A percentile compares a stretch with the other conserved stretches of the same genome.
Evolutionary conservation across 1,139 yeast genomes (phyloP).

Genomic region (Candida anutae): DNA sequence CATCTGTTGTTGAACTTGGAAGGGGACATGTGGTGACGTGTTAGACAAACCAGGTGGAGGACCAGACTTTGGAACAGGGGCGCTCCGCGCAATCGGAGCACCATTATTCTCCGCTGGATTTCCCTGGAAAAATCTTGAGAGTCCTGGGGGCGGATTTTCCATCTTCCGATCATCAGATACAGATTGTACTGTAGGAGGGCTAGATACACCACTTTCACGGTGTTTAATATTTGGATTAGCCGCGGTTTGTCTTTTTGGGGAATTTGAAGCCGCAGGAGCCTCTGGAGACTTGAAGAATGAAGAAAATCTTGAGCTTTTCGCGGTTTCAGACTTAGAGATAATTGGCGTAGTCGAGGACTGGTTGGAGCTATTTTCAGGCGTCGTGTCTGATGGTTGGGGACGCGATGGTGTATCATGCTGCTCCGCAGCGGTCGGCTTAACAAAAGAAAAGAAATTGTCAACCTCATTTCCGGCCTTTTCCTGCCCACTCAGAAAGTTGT

Average conservation of each 20-base stretch:
- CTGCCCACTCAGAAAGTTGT: slow-evolving; percentile 5
- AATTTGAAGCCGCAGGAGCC: no score
- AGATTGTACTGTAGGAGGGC: no score
- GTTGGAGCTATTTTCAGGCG: slow-evolving; percentile 1
- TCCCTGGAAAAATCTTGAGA: slow-evolving; percentile 15
- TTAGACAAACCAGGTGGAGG: no score
- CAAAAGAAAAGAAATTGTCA: slow-evolving; percentile 46
- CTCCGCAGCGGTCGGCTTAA: slow-evolving; percentile 18
- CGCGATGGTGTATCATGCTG: slow-evolving; percentile 2
- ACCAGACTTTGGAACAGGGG: no score
- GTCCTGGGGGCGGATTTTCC: slow-evolving; percentile 4
- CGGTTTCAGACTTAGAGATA: slow-evolving; percentile 7
- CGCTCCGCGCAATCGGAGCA: no score
- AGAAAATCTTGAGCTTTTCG: slow-evolving; percentile 39
- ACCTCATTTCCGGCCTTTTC: slow-evolving; percentile 36
- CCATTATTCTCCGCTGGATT: no score
- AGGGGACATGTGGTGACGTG: no score
- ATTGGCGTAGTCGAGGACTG: slow-evolving; percentile 6
- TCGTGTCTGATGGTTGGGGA: not conserved
- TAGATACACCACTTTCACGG: no score
- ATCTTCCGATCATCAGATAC: not conserved
- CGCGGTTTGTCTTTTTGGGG: no score
- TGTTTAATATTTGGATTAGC: no score
- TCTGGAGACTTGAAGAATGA: slow-evolving; percentile 28
- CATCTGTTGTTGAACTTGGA: no score